Evolutionary conservation across 768 basidiomycete genomes (phyloP), one percentile per base, ranked within the genome.

Genomic region (Lactifluus subvellereus): DNA sequence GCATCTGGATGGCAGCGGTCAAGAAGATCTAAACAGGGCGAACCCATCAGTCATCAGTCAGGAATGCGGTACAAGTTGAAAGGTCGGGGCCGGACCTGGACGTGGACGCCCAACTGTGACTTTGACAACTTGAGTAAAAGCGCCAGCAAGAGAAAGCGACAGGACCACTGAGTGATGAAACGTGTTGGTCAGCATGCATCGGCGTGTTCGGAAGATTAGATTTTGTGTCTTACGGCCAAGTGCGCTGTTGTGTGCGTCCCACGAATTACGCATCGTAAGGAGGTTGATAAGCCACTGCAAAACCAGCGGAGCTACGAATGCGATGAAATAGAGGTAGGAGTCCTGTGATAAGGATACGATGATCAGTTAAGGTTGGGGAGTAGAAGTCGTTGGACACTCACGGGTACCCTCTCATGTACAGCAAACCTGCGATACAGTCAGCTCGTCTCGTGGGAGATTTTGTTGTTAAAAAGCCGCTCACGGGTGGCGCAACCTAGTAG

Each of bases 71-170:
- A 38, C 18, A 40, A 27, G 4, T n/a, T 30, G 32, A 20, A 57
- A 20, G 20, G 20, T 35, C 7, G 43, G 33, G 54, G 37, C 51
- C 49, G 27, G 16, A 86, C 91, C 92, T 65, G 94, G 94, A 16
- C 94, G 84, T 10, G 94, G 94, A 14, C 94, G 84, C 27, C 94
- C 94, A 49, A 95, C 94, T 1, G 87, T 88, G 47, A 92, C 76
- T 74, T 98, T 98, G 57, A 83, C 79, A 62, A 94, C 79, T 71
- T 96, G 89, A 1, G 96, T 97, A 57, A 95, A 75, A 22, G 86
- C 73, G 13, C 91, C 94, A 6, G 94, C 86, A 42, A 94, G 76
- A 10, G 85, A 77, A 55, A 91, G 78, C n/a, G 84, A 80, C 50
- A 94, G 83, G 56, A 90, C 77, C 61, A 93, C 88, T 86, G 69